These are phyloP conservation scores for Talaromyces atroroseus DNA, from an alignment of 2,329 filamentous ascomycete species.

Conservation along the genomic window DNA sequence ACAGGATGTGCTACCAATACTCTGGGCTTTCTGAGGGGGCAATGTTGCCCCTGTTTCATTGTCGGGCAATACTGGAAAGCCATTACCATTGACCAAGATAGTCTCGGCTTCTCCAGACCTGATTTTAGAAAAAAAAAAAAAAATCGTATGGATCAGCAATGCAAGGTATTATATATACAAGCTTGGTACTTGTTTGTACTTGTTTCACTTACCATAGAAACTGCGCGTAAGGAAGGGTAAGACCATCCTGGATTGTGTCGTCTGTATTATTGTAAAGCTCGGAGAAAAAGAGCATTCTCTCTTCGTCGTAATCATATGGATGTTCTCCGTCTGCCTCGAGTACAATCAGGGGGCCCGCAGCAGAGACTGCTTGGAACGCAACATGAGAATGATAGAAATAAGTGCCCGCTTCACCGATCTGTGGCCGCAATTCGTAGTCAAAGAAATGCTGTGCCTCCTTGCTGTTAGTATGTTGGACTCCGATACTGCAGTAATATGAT, in stretches of 20 bases:
- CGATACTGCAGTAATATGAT: background rate
- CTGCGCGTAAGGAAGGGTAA: conserved; percentile 27
- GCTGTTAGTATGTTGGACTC: background rate
- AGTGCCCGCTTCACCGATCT: conserved; percentile 52
- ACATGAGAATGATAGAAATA: conserved; percentile 67
- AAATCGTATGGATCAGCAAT: background rate
- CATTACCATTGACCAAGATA: conserved; percentile 54
- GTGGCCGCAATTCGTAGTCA: conserved; percentile 59
- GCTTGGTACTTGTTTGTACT: too few relatives aligned
- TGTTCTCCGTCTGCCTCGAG: conserved; percentile 37
- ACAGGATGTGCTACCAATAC: conserved; percentile 25
- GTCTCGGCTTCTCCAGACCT: conserved; percentile 57
- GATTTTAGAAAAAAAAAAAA: conserved; percentile 1
- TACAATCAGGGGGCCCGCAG: conserved; percentile 54
- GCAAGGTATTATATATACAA: background rate
- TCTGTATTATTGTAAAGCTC: conserved; percentile 57
- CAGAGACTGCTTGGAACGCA: conserved; percentile 56
- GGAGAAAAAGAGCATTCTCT: conserved; percentile 50
- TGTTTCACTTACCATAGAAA: conserved; percentile 2
- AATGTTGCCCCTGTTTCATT: conserved; percentile 15
- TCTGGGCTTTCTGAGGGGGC: background rate
- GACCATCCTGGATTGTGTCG: conserved; percentile 44
- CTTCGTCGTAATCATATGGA: conserved; percentile 60
- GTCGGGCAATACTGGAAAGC: conserved; percentile 35
- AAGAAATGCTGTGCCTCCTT: conserved; percentile 47